Conservation (phyloP, 257 asterid genomes). For the Petrea volubilis region DNA sequence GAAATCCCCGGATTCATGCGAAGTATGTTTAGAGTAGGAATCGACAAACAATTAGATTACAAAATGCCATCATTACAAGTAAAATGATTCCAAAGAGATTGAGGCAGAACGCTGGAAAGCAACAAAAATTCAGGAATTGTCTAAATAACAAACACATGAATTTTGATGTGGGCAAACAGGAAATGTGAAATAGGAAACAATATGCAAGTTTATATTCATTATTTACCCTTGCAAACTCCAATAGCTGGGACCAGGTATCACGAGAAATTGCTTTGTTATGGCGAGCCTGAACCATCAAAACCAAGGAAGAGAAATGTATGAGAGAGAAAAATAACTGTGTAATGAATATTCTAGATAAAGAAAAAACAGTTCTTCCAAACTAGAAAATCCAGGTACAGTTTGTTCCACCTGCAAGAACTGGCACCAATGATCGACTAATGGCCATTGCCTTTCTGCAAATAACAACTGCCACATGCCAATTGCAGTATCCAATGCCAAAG, state of each 20-base stretch:
- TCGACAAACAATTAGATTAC: too few relatives aligned
- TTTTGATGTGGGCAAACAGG: not conserved
- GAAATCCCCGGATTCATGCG: not conserved
- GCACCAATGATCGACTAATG: conserved; percentile 96
- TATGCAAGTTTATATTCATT: conserved; percentile 4
- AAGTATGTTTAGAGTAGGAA: not conserved
- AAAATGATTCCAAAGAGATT: not conserved
- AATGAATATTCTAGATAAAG: not conserved
- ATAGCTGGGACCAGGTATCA: conserved; percentile 97
- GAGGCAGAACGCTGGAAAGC: not conserved
- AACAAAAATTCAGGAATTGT: not conserved
- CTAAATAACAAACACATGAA: not conserved
- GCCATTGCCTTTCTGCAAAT: conserved; percentile 94
- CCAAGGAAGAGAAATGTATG: not conserved
- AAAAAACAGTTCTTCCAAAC: not conserved
- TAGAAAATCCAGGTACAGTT: not conserved
- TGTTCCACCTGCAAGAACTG: conserved; percentile 87
- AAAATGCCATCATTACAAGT: not conserved
- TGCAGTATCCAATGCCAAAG: conserved; percentile 96
- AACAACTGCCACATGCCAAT: conserved; percentile 99
- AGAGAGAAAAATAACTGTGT: not conserved
- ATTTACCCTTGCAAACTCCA: conserved; percentile 94
- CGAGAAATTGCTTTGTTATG: conserved; percentile 98
- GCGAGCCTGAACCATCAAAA: conserved; percentile 63
- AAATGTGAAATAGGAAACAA: not conserved